phyloP scores from a whole-genome alignment of 345 rosid species.

The Xanthoceras sorbifolium region DNA sequence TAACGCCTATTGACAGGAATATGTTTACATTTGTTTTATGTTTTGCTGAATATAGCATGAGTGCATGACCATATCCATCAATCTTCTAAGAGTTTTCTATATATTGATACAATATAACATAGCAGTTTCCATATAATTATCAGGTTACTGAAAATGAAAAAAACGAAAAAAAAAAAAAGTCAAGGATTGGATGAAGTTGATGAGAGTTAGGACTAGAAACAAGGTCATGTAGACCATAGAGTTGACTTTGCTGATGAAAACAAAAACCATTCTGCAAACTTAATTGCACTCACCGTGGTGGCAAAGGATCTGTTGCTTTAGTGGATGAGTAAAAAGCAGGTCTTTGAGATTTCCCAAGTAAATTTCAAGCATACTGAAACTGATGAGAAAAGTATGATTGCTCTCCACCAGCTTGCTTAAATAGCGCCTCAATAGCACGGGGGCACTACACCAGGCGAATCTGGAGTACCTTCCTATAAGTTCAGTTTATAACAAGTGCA shows the following conservation, averaged over 20 bases:
- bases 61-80: background rate
- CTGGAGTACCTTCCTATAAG: conserved; percentile 66
- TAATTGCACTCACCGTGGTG: conserved; percentile 54
- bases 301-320: conserved; percentile 48
- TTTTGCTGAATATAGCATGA: background rate
- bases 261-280: background rate
- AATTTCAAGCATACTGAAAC: conserved; percentile 85
- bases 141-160: background rate
- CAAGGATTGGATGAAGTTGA: background rate
- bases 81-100: background rate
- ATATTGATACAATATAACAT: background rate
- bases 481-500: background rate
- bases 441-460: conserved; percentile 70
- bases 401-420: conserved; percentile 59
- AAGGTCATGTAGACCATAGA: background rate
- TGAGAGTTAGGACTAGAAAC: background rate
- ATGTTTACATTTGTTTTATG: background rate
- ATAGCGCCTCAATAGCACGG: conserved; percentile 53
- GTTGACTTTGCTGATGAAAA: background rate
- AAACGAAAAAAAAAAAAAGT: too few relatives aligned
- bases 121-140: background rate
- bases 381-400: conserved; percentile 52
- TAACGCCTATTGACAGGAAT: too few relatives aligned
- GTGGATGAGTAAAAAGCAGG: conserved; percentile 60
- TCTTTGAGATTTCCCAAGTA: conserved; percentile 83